These are phyloP conservation scores for Tolypocladium capitatum DNA, from an alignment of 2,329 filamentous ascomycete genomes.

Conservation along the genomic window DNA sequence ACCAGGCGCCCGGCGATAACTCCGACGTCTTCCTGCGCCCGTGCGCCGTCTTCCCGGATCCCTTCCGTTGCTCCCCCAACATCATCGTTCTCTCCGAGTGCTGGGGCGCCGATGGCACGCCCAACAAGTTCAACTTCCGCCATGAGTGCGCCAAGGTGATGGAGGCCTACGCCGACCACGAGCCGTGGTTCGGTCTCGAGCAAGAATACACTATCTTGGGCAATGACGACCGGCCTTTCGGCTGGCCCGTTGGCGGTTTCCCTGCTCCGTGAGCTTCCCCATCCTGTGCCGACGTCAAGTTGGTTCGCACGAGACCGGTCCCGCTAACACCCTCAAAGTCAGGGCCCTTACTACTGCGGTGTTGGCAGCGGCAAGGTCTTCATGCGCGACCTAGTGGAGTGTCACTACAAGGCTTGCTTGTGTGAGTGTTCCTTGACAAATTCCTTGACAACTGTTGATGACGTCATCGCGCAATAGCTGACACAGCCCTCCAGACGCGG, in stretches of 20 bases:
- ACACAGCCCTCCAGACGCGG: constrained; percentile 36
- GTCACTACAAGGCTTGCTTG: constrained; percentile 50
- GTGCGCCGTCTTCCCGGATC: constrained; percentile 78
- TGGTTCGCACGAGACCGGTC: no score
- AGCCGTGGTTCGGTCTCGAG: constrained; percentile 96
- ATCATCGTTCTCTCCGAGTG: constrained; percentile 90
- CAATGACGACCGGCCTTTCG: constrained; percentile 74
- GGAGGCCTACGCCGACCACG: constrained; percentile 67
- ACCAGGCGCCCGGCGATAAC: constrained; percentile 87
- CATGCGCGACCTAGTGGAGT: constrained; percentile 92
- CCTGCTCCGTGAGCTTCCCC: constrained; percentile 49
- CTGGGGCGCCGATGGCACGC: constrained; percentile 84
- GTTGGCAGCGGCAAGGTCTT: constrained; percentile 94
- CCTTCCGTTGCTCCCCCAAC: constrained; percentile 81
- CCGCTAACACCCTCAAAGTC: constrained; percentile 12
- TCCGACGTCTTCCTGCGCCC: constrained; percentile 95
- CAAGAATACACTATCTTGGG: constrained; percentile 84
- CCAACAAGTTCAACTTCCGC: constrained; percentile 98
- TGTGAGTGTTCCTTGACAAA: constrained; percentile 30
- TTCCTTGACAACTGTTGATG: no score
- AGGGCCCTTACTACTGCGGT: constrained; percentile 55
- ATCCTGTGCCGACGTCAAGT: neutral
- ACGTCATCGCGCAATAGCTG: neutral
- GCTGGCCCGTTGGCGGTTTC: constrained; percentile 59
- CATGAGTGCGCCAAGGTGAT: constrained; percentile 84